phyloP scores from a whole-genome alignment of 2,329 filamentous ascomycete species.

The Albophoma yamanashiensis region DNA sequence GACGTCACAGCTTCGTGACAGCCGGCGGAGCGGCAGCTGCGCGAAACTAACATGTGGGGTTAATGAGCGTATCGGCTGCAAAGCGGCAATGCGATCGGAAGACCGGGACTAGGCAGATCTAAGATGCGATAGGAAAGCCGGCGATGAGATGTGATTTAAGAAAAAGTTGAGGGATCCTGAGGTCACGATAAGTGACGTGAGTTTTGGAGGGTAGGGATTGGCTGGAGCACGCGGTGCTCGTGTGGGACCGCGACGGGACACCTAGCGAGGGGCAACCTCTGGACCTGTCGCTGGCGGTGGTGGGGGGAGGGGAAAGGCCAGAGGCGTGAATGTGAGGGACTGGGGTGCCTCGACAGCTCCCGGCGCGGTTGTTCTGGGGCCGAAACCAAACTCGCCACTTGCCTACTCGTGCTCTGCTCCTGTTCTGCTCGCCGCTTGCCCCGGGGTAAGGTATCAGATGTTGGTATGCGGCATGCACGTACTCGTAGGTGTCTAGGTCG shows the following conservation, averaged over 20 bases:
- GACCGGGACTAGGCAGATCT: neutral
- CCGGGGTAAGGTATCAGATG: neutral
- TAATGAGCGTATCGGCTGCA: slow-evolving; percentile 10
- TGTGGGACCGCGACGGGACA: slow-evolving; percentile 19
- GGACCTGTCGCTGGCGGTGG: neutral
- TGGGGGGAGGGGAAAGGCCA: neutral
- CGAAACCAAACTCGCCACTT: neutral
- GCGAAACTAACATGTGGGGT: slow-evolving; percentile 48
- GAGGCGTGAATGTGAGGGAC: neutral
- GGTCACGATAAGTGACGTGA: slow-evolving; percentile 1
- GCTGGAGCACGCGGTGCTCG: slow-evolving; percentile 21
- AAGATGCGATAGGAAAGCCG: neutral
- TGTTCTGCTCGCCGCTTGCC: neutral
- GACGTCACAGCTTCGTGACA: slow-evolving; percentile 40
- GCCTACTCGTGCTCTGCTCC: neutral
- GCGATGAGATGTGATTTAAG: slow-evolving; percentile 1
- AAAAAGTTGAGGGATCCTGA: neutral
- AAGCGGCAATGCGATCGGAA: neutral
- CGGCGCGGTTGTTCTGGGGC: neutral
- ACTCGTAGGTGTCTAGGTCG: neutral
- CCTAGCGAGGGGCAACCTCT: slow-evolving; percentile 1
- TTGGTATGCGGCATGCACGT: neutral
- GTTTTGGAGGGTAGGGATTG: slow-evolving; percentile 20
- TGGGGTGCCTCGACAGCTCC: neutral
- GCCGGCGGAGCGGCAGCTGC: slow-evolving; percentile 42